Conservation (phyloP, 345 rosid species). For the Diplotaxis tenuifolia region DNA sequence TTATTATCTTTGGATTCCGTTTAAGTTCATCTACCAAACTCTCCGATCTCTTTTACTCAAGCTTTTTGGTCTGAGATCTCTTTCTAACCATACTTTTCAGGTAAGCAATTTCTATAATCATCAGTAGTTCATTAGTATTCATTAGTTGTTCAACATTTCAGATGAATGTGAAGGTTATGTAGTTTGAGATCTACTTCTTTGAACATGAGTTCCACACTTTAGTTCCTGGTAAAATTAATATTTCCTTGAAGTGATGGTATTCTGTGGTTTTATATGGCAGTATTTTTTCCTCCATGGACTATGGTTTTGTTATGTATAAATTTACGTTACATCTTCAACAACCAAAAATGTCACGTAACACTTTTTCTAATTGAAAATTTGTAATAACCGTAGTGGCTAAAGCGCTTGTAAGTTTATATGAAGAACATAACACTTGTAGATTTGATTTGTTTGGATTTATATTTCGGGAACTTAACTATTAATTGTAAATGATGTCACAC, state of each 20-base stretch:
- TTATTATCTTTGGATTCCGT: constrained; percentile 31
- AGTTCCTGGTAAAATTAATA: background rate
- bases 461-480: background rate
- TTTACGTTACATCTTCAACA: background rate
- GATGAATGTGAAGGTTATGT: background rate
- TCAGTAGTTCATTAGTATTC: background rate
- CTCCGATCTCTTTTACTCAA: constrained; percentile 34
- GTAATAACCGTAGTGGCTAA: background rate
- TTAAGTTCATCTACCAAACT: constrained; percentile 17
- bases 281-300: background rate
- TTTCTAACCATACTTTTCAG: background rate
- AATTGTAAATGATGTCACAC: background rate
- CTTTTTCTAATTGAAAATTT: background rate
- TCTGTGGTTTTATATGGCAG: background rate
- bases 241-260: background rate
- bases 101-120: background rate
- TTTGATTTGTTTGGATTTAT: background rate
- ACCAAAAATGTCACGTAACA: background rate
- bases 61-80: constrained; percentile 4
- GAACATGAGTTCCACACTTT: too few species aligned
- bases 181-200: background rate
- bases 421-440: background rate
- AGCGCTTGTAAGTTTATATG: background rate
- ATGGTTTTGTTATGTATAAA: too few species aligned
- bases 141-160: background rate